Evolutionary conservation across 2,329 filamentous ascomycete genomes (phyloP), one percentile per base, ranked within the genome.

Genomic region (Fusarium miscanthi): DNA sequence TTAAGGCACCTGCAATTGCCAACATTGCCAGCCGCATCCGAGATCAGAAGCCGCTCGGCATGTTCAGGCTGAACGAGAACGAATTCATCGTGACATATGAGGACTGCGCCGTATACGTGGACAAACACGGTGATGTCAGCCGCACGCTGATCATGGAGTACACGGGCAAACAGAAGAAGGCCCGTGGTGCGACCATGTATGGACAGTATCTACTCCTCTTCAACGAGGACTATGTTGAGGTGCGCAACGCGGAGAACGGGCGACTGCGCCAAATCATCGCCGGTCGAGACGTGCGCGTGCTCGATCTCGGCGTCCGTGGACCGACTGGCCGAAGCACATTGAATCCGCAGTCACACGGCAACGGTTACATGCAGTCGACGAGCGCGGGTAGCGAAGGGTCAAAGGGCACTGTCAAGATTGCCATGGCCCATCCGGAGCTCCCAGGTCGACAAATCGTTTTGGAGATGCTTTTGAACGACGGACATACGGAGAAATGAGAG

Each of bases 71-170:
- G 60, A 95, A 93, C 73, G 93, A 97, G 66, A 92, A 93, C 63
- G 96, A 97, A 81, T 99, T 98, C 82, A 85, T 99, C 31, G 90
- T 98, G 53, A 94, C 93, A 41, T 99, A 98, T 81, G 93, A 97
- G 82, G 94, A 98, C 81, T 98, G 95, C 76, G 96, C 95, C 23
- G 95, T 99, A 13, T 99, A 98, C 78, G 93, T 98, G 79, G 97
- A 99, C 85, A 98, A 98, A 83, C 94, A 98, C 81, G 96, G 96
- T 74, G 96, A 99, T 69, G 94, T 99, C 33, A 95, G 91, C 42
- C 92, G 97, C 49, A 94, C 92, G 33, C 94, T 98, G 65, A 95
- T 98, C 78, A 97, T 99, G 94, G 94, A 98, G 80, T 99, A 98
- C 81, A 96, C 97, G n/a, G 96, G 96, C 74, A 95, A 92, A 78